phyloP scores from a whole-genome alignment of 2,329 filamentous ascomycete species.

The Hymenoscyphus fraxineus region DNA sequence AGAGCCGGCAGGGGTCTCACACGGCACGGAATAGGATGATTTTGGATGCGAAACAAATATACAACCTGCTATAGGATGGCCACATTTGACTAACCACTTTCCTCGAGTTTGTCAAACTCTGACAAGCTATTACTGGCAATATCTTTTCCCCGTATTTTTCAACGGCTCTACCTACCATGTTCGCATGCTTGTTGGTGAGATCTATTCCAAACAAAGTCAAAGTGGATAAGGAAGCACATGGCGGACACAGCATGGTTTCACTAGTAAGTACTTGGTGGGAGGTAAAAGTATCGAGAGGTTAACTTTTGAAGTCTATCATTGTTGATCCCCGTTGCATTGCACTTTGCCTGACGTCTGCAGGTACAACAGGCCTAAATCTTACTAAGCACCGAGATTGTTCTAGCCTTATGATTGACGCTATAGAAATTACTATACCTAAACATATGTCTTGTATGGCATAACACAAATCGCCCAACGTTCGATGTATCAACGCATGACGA shows the following conservation, averaged over 20 bases:
- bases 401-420: slow-evolving; percentile 1
- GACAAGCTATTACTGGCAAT: neutral
- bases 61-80: neutral
- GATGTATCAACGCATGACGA: neutral
- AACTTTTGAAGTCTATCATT: neutral
- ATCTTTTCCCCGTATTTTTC: neutral
- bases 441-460: slow-evolving; percentile 8
- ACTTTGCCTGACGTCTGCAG: slow-evolving; percentile 1
- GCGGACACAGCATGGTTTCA: neutral
- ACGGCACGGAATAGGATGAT: neutral
- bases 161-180: neutral
- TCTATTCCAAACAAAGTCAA: neutral
- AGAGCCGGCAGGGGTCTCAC: neutral
- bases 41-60: neutral
- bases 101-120: neutral
- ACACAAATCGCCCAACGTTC: slow-evolving; percentile 3
- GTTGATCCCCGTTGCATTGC: slow-evolving; percentile 5
- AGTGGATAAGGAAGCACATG: neutral
- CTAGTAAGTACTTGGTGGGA: neutral
- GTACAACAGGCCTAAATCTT: slow-evolving; percentile 8
- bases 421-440: neutral
- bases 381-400: slow-evolving; percentile 4
- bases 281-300: neutral
- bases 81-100: neutral
- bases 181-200: neutral